phyloP scores from a whole-genome alignment of 768 basidiomycete genomes.

The Boletus pseudo-olivaceus region DNA sequence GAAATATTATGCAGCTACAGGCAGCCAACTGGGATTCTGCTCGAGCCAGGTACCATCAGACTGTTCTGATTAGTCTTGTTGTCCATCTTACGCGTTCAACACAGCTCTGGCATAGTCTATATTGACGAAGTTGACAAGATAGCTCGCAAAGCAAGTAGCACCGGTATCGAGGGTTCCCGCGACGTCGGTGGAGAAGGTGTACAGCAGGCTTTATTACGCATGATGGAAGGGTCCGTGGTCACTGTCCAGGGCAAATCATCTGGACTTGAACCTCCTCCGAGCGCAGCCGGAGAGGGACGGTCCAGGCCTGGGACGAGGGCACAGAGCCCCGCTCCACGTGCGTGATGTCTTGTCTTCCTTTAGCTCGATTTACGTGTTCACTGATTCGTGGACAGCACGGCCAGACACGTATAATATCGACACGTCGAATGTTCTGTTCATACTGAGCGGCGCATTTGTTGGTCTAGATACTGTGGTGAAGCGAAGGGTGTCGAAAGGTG shows the following conservation, averaged over 20 bases:
- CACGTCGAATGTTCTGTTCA: conserved; percentile 91
- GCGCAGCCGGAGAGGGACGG: conserved; percentile 42
- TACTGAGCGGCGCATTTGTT: conserved; percentile 92
- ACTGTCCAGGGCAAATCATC: conserved; percentile 75
- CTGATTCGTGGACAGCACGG: conserved; percentile 39
- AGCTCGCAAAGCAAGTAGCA: conserved; percentile 52
- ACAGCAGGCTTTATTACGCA: conserved; percentile 85
- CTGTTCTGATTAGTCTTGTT: background rate
- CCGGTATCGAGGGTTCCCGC: conserved; percentile 65
- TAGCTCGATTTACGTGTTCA: background rate
- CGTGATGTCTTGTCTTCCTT: conserved; percentile 1
- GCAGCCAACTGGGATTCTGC: conserved; percentile 86
- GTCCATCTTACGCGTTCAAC: conserved; percentile 5
- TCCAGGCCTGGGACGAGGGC: conserved; percentile 49
- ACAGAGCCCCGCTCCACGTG: conserved; percentile 33
- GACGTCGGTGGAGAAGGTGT: conserved; percentile 97
- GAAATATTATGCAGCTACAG: conserved; percentile 57
- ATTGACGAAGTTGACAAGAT: conserved; percentile 98
- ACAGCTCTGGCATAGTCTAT: conserved; percentile 88
- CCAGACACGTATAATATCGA: conserved; percentile 75
- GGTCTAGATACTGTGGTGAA: conserved; percentile 83
- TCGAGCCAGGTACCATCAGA: conserved; percentile 65
- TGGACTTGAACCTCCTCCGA: conserved; percentile 43
- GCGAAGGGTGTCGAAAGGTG: conserved; percentile 78
- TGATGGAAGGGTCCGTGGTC: conserved; percentile 90